A percentile compares a stretch with the other conserved stretches of the same genome.
These are phyloP conservation scores for Nakazawaea siamensis DNA, from an alignment of 805 yeast genomes.

Conservation along the genomic window DNA sequence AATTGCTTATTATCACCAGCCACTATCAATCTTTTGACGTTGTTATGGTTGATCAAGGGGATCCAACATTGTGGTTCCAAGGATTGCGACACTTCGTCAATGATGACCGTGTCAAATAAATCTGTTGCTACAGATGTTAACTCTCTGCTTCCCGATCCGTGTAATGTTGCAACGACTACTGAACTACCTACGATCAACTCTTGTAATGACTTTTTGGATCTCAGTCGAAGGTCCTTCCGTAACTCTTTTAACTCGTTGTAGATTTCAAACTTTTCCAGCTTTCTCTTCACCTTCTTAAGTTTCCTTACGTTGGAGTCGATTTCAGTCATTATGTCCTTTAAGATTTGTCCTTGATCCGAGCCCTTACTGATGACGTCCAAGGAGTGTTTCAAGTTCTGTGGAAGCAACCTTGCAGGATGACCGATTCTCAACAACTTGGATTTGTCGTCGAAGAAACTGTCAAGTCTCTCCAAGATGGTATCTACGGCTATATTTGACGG, in stretches of 20 bases:
- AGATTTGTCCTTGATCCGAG: constrained; percentile 49
- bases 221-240: constrained; percentile 55
- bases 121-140: constrained; percentile 28
- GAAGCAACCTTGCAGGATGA: constrained; percentile 82
- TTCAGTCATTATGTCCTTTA: constrained; percentile 63
- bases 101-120: constrained; percentile 71
- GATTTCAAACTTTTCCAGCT: constrained; percentile 53
- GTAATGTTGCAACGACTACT: constrained; percentile 78
- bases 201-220: constrained; percentile 57
- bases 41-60: constrained; percentile 61
- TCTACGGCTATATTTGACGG: constrained; percentile 93
- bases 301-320: constrained; percentile 53
- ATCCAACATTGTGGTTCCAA: constrained; percentile 97
- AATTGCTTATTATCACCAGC: constrained; percentile 94
- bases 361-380: constrained; percentile 61
- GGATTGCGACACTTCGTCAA: constrained; percentile 94
- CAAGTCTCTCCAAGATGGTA: constrained; percentile 74
- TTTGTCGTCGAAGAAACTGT: constrained; percentile 31
- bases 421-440: constrained; percentile 69
- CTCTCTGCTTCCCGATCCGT: constrained; percentile 77
- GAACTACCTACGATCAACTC: constrained; percentile 52
- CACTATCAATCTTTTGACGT: constrained; percentile 50
- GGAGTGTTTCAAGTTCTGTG: constrained; percentile 58
- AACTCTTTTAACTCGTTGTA: constrained; percentile 64
- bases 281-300: constrained; percentile 53